Percentiles rank a stretch among this genome's conserved stretches.
phyloP scores from a whole-genome alignment of 345 rosid genomes.

The Citrus maxima region DNA sequence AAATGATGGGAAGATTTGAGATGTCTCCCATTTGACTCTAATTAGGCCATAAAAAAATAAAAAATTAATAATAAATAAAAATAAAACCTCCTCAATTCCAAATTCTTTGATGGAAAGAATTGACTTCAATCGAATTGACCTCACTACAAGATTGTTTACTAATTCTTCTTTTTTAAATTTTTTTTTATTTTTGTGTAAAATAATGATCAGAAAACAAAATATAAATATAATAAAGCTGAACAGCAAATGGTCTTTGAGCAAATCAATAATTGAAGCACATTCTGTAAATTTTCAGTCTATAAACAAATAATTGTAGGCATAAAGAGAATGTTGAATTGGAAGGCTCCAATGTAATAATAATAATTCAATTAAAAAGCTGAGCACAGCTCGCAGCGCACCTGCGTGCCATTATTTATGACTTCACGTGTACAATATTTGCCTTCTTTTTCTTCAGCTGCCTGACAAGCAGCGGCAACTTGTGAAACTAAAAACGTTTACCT shows the following conservation, averaged over 20 bases:
- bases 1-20: slow-evolving; percentile 5
- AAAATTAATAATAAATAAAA: no score
- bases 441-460: background rate
- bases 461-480: no score
- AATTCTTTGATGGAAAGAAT: no score
- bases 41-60: background rate
- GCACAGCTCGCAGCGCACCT: background rate
- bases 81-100: background rate
- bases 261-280: no score
- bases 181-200: no score
- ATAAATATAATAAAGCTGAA: no score
- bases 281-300: no score
- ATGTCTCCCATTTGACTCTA: background rate
- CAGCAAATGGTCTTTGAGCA: no score
- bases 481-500: no score
- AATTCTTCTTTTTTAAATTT: no score
- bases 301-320: background rate
- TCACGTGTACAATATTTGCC: background rate
- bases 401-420: background rate
- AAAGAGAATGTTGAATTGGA: background rate
- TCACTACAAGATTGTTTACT: background rate
- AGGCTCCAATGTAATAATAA: background rate
- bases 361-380: background rate
- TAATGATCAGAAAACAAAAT: background rate
- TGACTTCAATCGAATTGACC: background rate